phyloP scores from a whole-genome alignment of 2,329 filamentous ascomycete species.

The Aphanocladium album region DNA sequence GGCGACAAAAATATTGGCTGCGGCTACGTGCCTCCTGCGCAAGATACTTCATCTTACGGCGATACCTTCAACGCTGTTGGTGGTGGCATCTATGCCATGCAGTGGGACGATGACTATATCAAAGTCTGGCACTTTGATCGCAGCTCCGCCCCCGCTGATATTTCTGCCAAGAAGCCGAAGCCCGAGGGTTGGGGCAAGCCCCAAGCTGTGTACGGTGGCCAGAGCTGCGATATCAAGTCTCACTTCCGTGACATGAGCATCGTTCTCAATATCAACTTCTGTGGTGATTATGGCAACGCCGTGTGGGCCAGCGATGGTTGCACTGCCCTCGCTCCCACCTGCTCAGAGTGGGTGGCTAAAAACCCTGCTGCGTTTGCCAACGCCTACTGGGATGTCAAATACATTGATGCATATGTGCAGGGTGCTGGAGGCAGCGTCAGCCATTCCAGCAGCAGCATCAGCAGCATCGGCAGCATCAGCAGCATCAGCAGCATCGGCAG shows the following conservation, averaged over 20 bases:
- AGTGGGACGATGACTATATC: constrained; percentile 65
- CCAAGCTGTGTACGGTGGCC: constrained; percentile 61
- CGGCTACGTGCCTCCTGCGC: constrained; percentile 35
- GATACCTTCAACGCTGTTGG: constrained; percentile 60
- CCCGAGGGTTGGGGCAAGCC: constrained; percentile 65
- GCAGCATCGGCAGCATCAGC: not conserved
- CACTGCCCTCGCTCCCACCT: constrained; percentile 24
- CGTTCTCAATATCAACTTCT: constrained; percentile 69
- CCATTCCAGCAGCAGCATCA: not conserved
- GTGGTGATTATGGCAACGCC: constrained; percentile 60
- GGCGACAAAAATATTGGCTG: constrained; percentile 38
- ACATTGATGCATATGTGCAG: constrained; percentile 42
- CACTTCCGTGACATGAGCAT: constrained; percentile 67
- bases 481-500: not conserved
- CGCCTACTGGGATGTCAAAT: constrained; percentile 49
- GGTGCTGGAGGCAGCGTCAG: not conserved
- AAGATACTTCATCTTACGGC: constrained; percentile 49
- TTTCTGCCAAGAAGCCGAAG: constrained; percentile 53
- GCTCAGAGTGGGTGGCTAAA: constrained; percentile 40
- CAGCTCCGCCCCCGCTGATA: constrained; percentile 59
- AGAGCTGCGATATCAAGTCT: constrained; percentile 57
- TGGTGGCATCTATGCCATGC: constrained; percentile 65
- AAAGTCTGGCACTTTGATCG: constrained; percentile 74
- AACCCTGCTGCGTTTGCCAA: constrained; percentile 40
- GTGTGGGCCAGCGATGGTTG: constrained; percentile 25